phyloP scores from a whole-genome alignment of 2,329 filamentous ascomycete genomes.

The Diaporthe sp. region DNA sequence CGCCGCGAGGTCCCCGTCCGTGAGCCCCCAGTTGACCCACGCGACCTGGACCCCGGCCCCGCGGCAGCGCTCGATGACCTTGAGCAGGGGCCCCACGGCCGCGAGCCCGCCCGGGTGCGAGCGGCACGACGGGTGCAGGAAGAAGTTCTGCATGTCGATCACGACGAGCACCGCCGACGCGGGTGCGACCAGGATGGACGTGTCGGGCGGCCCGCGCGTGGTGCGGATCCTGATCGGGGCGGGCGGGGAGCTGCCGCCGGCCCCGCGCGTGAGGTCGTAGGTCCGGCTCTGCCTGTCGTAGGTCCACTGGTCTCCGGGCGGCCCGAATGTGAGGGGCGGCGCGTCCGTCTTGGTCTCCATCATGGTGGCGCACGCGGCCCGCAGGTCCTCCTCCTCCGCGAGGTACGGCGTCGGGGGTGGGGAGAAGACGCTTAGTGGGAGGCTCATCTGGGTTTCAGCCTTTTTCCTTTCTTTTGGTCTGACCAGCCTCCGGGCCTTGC shows the following conservation, averaged over 20 bases:
- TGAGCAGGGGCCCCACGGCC: constrained; percentile 54
- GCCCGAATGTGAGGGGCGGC: constrained; percentile 45
- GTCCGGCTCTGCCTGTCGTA: constrained; percentile 45
- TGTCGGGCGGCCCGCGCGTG: constrained; percentile 45
- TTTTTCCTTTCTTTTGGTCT: too few relatives aligned
- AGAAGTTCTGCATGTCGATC: constrained; percentile 67
- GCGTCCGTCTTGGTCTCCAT: not conserved
- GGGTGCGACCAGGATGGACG: constrained; percentile 54
- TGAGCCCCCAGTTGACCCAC: constrained; percentile 71
- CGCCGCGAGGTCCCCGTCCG: constrained; percentile 59
- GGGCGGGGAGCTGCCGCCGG: not conserved
- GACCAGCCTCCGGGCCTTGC: not conserved
- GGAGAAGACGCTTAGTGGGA: constrained; percentile 19
- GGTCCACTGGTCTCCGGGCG: constrained; percentile 47
- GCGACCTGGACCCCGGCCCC: constrained; percentile 63
- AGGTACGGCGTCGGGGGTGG: constrained; percentile 6
- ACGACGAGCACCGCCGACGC: constrained; percentile 60
- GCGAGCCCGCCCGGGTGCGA: constrained; percentile 55
- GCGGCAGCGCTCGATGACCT: constrained; percentile 59
- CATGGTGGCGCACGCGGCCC: constrained; percentile 4
- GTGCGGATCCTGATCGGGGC: constrained; percentile 43
- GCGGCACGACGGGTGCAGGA: constrained; percentile 58
- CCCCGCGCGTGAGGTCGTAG: constrained; percentile 48
- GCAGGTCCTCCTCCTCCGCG: not conserved
- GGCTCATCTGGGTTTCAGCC: not conserved